Evolutionary conservation across 495 filamentous ascomycete species (phyloP), one percentile per base, ranked within the genome.

Genomic region (Aspergillus egyptiacus): DNA sequence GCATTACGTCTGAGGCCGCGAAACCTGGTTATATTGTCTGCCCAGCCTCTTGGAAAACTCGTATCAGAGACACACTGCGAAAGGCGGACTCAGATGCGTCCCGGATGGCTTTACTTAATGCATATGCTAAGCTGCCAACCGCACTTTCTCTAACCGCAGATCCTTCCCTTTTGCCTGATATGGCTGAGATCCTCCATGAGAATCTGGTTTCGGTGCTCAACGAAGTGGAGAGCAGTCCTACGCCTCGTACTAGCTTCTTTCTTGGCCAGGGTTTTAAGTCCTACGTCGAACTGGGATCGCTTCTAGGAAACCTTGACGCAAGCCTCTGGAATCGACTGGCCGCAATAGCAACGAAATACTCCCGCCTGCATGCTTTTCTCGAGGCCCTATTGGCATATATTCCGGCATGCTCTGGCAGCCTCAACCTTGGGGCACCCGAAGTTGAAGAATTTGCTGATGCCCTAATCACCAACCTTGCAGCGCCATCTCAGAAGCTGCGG

Each of bases 401-500:
- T 46, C 67, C 74, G 3, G 63, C 71, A 24, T 66, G 77, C 14
- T 67, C 64, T 2, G 56, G 67, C 1, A 70, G 73, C 17, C 54
- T 63, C 0, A 67, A 70, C 24, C 61, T 70, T 19, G 65, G 73
- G 23, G 68, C 70, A 8, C 62, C 74, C 25, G 61, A 74, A 2
- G 32, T 73, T 19, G 74, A 84, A 30, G 68, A 70, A 2, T 74
- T 94, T 37, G 66, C 79, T 10, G 68, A 76, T 23, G 77, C 73
- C 5, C 60, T 96, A 15, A 74, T 88, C 50, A 68, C 77, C 17
- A 91, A 89, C 46, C 76, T 97, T 13, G 78, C 80, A 2, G 76
- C 80, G 1, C 76, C 82, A 11, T 91, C 85, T 18, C 86, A 89
- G 55, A 70, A 77, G 19, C 65, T 93, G 15, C 75, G 93, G 44